phyloP scores from a whole-genome alignment of 768 basidiomycete genomes.

The Psilocybe sp. region DNA sequence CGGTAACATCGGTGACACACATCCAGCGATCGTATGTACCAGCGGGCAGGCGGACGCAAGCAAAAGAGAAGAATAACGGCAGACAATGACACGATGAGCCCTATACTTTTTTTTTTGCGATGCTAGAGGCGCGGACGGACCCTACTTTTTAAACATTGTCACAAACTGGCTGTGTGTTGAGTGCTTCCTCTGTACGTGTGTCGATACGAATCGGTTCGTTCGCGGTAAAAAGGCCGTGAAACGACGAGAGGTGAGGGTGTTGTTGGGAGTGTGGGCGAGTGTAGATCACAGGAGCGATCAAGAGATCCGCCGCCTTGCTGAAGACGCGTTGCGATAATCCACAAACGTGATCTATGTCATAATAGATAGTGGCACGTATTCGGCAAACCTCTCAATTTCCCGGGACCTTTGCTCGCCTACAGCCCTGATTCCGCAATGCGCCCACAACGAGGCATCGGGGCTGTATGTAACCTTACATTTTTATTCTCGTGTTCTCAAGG shows the following conservation, averaged over 20 bases:
- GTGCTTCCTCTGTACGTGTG: conserved; percentile 4
- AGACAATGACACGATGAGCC: conserved; percentile 5
- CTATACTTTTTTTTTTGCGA: background rate
- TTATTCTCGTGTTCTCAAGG: background rate
- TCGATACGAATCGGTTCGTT: conserved; percentile 6
- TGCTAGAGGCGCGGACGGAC: conserved; percentile 6
- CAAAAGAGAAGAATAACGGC: background rate
- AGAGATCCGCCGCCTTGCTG: conserved; percentile 11
- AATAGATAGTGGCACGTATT: conserved; percentile 11
- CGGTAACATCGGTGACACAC: too few species aligned
- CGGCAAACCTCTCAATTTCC: conserved; percentile 1
- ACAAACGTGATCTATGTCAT: conserved; percentile 13
- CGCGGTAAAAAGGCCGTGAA: conserved; percentile 8
- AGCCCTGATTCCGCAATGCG: too few species aligned
- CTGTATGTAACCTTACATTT: background rate
- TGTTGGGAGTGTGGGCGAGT: background rate
- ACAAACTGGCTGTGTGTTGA: background rate
- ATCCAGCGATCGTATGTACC: too few species aligned
- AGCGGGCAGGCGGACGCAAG: too few species aligned
- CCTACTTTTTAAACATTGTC: conserved; percentile 76
- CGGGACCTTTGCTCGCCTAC: background rate
- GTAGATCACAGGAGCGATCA: conserved; percentile 10
- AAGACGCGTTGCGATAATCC: conserved; percentile 14
- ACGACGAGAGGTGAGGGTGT: too few species aligned
- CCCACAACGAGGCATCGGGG: too few species aligned